Evolutionary conservation across 768 basidiomycete genomes (phyloP).

Genomic region (Trametes cinnabarina): DNA sequence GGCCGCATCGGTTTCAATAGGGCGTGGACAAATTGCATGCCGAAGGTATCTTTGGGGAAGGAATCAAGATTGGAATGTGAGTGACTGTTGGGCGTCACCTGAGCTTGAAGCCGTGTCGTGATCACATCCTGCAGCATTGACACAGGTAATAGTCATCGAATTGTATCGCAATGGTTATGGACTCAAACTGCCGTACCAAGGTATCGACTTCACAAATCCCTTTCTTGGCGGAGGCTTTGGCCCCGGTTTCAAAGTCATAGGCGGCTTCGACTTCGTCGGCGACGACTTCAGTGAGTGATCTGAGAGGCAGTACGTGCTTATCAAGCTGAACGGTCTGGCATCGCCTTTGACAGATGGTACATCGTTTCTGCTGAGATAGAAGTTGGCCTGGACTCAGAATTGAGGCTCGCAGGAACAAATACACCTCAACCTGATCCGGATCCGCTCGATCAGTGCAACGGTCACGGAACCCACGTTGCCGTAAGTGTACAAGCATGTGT

Average conservation of each 20-base stretch:
- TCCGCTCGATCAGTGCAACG: slow-evolving; percentile 47
- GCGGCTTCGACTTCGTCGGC: slow-evolving; percentile 59
- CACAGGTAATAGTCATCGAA: slow-evolving; percentile 16
- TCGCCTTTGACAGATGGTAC: too few relatives aligned
- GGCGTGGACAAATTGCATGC: slow-evolving; percentile 67
- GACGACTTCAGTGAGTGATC: slow-evolving; percentile 41
- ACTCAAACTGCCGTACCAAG: slow-evolving; percentile 20
- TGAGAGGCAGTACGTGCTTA: not conserved
- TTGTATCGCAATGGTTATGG: not conserved
- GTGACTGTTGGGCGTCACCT: slow-evolving; percentile 15
- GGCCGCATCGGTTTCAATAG: slow-evolving; percentile 31
- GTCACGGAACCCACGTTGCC: slow-evolving; percentile 57
- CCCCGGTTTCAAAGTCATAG: slow-evolving; percentile 49
- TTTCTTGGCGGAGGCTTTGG: slow-evolving; percentile 53
- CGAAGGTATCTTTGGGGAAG: slow-evolving; percentile 57
- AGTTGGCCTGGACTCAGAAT: too few relatives aligned
- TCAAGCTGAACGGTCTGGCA: too few relatives aligned
- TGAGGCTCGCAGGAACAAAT: slow-evolving; percentile 42
- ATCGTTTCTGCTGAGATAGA: too few relatives aligned
- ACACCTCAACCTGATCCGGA: slow-evolving; percentile 49
- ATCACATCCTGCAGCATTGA: slow-evolving; percentile 43
- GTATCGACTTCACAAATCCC: slow-evolving; percentile 57
- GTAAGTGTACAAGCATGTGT: slow-evolving; percentile 29
- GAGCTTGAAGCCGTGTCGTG: not conserved
- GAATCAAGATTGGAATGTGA: slow-evolving; percentile 67